These are phyloP conservation scores for Neoascochyta sp. DNA, from an alignment of 2,329 filamentous ascomycete species.

Conservation along the genomic window DNA sequence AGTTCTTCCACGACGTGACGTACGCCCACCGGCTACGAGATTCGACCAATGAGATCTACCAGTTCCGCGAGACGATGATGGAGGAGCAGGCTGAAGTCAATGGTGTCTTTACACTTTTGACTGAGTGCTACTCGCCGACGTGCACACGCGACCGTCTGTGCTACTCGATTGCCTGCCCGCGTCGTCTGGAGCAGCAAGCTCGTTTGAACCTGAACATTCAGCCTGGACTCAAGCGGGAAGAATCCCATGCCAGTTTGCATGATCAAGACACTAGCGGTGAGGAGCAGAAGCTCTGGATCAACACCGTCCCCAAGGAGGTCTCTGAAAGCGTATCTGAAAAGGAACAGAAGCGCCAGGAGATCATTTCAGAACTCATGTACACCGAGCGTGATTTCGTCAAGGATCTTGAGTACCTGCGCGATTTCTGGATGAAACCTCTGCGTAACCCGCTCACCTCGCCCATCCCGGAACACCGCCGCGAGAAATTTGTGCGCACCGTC, in stretches of 20 bases:
- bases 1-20: slow-evolving; percentile 98
- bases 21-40: slow-evolving; percentile 95
- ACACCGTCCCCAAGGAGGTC: slow-evolving; percentile 92
- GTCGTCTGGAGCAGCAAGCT: slow-evolving; percentile 90
- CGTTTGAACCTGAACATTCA: slow-evolving; percentile 90
- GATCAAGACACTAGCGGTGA: slow-evolving; percentile 88
- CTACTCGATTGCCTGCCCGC: slow-evolving; percentile 95
- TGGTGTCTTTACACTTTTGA: slow-evolving; percentile 91
- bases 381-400: slow-evolving; percentile 99
- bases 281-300: slow-evolving; percentile 99
- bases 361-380: slow-evolving; percentile 98
- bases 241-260: slow-evolving; percentile 69
- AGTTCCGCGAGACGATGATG: slow-evolving; percentile 89
- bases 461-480: slow-evolving; percentile 80
- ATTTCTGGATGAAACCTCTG: slow-evolving; percentile 97
- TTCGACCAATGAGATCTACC: slow-evolving; percentile 91
- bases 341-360: slow-evolving; percentile 96
- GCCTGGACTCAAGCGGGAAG: slow-evolving; percentile 73
- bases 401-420: slow-evolving; percentile 92
- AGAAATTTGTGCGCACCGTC: slow-evolving; percentile 88
- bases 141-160: slow-evolving; percentile 93
- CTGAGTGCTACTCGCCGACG: slow-evolving; percentile 96
- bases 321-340: slow-evolving; percentile 83
- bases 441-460: slow-evolving; percentile 68
- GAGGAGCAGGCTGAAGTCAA: slow-evolving; percentile 84